Percentiles rank a stretch among this genome's conserved stretches.
phyloP scores from a whole-genome alignment of 352 stramenopile genomes.

The Globisporangium recalcitrans region DNA sequence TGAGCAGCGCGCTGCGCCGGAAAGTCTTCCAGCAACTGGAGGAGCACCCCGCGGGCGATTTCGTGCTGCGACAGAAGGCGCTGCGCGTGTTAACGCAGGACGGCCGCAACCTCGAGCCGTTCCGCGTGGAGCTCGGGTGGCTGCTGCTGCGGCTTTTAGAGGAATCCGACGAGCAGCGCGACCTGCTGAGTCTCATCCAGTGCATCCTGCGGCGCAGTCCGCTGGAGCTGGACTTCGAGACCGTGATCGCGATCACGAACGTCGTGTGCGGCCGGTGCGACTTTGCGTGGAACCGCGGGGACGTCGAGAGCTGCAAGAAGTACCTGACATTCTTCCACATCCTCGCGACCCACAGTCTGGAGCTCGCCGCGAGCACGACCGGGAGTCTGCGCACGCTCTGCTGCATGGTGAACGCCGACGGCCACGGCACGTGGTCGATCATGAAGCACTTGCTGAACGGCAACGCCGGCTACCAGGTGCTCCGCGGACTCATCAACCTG shows the following conservation, averaged over 20 bases:
- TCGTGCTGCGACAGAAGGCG: conserved; percentile 53
- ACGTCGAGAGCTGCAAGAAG: conserved; percentile 66
- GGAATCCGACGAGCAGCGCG: conserved; percentile 74
- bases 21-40: conserved; percentile 56
- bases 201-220: conserved; percentile 61
- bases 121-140: conserved; percentile 66
- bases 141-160: conserved; percentile 70
- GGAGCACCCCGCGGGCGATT: conserved; percentile 36
- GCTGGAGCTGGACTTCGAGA: conserved; percentile 48
- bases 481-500: conserved; percentile 64
- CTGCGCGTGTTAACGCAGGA: conserved; percentile 62
- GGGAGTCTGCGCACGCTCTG: conserved; percentile 70
- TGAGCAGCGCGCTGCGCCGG: conserved; percentile 35
- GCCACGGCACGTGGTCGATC: conserved; percentile 75
- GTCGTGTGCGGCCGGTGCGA: conserved; percentile 65
- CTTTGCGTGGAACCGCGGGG: conserved; percentile 61
- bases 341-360: conserved; percentile 51
- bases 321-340: conserved; percentile 78
- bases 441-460: conserved; percentile 77
- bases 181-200: conserved; percentile 71
- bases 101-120: conserved; percentile 59
- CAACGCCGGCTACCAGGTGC: conserved; percentile 53
- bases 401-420: conserved; percentile 80
- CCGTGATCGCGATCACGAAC: conserved; percentile 63
- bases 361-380: conserved; percentile 51